These are phyloP conservation scores for Mortierella antarctica DNA, from an alignment of 192 early-diverging fungal genomes.

Conservation along the genomic window DNA sequence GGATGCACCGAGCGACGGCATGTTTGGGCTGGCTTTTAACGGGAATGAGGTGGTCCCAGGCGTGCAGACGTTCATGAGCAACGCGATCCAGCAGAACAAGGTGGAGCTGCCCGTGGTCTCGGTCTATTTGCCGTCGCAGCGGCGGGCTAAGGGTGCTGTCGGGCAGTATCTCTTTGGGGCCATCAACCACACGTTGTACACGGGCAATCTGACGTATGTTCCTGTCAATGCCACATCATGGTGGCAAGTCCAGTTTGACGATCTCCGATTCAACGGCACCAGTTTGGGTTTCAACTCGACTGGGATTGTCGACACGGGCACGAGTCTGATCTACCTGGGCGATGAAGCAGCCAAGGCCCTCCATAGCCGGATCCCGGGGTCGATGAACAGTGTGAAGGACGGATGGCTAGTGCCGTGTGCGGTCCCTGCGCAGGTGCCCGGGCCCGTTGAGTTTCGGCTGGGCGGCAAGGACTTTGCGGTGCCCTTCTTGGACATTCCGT, in stretches of 20 bases:
- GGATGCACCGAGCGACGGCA: too few species aligned
- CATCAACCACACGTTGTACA: slow-evolving; percentile 54
- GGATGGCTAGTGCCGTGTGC: slow-evolving; percentile 1
- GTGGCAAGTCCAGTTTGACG: slow-evolving; percentile 60
- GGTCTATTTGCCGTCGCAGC: not conserved
- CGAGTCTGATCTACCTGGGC: slow-evolving; percentile 65
- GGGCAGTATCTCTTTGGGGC: slow-evolving; percentile 64
- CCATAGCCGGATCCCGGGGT: slow-evolving; percentile 27
- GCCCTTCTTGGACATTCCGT: not conserved
- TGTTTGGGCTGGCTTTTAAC: too few species aligned
- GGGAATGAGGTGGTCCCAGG: too few species aligned
- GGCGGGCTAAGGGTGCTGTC: not conserved
- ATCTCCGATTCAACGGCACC: slow-evolving; percentile 25
- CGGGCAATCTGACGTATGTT: slow-evolving; percentile 60
- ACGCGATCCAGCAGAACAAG: too few species aligned
- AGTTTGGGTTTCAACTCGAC: not conserved
- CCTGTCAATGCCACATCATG: slow-evolving; percentile 57
- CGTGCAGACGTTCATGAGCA: too few species aligned
- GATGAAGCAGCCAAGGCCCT: slow-evolving; percentile 56
- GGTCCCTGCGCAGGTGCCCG: not conserved
- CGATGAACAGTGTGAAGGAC: not conserved
- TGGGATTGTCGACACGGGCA: slow-evolving; percentile 69
- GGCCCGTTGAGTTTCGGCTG: not conserved
- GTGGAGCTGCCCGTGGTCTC: too few species aligned
- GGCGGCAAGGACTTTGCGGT: not conserved